Evolutionary conservation across 371 early-diverging fungal species (phyloP), one percentile per base, ranked within the genome.

Genomic region (Fennellomyces sp.): DNA sequence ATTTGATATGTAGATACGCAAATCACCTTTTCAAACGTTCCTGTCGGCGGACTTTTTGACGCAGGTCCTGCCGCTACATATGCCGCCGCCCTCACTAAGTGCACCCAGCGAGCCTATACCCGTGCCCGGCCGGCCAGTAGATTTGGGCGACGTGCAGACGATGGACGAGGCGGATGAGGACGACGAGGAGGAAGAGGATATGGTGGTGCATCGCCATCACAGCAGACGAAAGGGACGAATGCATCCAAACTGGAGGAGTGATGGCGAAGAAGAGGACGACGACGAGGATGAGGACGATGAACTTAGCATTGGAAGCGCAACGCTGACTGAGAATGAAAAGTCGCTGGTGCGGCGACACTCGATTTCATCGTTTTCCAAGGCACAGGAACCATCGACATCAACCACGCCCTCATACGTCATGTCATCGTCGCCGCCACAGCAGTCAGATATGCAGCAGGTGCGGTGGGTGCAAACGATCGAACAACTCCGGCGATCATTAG

Each of bases 21-120:
- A 56, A 33, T 72, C 74, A 17, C 75, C 75, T 35, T 68, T 80
- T 55, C 59, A 59, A 26, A 76, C 76, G 60, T 80, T 80, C 48
- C 49, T 76, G 35, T 76, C 75, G 25, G 68, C 66, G 50, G 77
- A 76, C 49, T 76, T 80, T 38, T 66, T 80, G 23, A 74, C 76
- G 15, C 63, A 79, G 62, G 77, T 80, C 5, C 61, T 80, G 35
- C 80, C 80, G 51, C 45, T 80, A 31, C 80, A 80, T 72, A 75
- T 73, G 70, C 80, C 80, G 36, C 80, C 80, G 26, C 75, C 77
- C 27, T 77, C 80, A 29, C 49, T 76, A n/a, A 80, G 80, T 65
- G 73, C 70, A 8, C 35, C 51, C n/a, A 35, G 50, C 7, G 56
- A 66, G 26, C 57, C 52, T 8, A 52, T 51, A 21, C 35, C 48